phyloP scores from a whole-genome alignment of 2,329 filamentous ascomycete genomes.

The Penicillium sp. region DNA sequence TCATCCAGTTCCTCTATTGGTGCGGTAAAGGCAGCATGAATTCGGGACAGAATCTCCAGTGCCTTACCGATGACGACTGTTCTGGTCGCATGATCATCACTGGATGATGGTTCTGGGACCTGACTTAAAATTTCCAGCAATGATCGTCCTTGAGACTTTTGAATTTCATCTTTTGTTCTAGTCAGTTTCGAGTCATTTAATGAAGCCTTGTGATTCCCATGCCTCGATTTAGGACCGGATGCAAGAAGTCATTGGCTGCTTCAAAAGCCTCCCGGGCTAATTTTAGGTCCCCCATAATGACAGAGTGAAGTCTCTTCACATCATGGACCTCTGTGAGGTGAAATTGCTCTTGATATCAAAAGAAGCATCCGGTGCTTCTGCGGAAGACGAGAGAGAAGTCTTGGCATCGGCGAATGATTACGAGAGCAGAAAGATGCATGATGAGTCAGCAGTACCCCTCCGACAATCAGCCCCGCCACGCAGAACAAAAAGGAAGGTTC shows the following conservation, averaged over 20 bases:
- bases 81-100: conserved; percentile 20
- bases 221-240: conserved; percentile 40
- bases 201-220: conserved; percentile 22
- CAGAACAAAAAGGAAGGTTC: conserved; percentile 30
- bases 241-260: conserved; percentile 33
- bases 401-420: not conserved
- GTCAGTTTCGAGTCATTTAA: conserved; percentile 25
- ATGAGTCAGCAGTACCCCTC: conserved; percentile 14
- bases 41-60: conserved; percentile 30
- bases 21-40: conserved; percentile 34
- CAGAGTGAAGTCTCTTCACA: not conserved
- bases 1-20: conserved; percentile 15
- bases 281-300: conserved; percentile 27
- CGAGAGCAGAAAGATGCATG: not conserved
- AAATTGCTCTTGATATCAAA: not conserved
- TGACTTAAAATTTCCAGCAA: conserved; percentile 32
- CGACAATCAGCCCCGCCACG: conserved; percentile 24
- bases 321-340: too few relatives aligned
- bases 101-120: conserved; percentile 4
- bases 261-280: conserved; percentile 30
- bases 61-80: conserved; percentile 30
- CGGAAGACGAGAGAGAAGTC: not conserved
- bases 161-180: conserved; percentile 35
- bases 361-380: conserved; percentile 1
- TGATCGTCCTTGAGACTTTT: conserved; percentile 32